Evolutionary conservation across 225 moss, liverwort and hornwort species (phyloP), one percentile per base, ranked within the genome.

Genomic region (Straminergon stramineum): DNA sequence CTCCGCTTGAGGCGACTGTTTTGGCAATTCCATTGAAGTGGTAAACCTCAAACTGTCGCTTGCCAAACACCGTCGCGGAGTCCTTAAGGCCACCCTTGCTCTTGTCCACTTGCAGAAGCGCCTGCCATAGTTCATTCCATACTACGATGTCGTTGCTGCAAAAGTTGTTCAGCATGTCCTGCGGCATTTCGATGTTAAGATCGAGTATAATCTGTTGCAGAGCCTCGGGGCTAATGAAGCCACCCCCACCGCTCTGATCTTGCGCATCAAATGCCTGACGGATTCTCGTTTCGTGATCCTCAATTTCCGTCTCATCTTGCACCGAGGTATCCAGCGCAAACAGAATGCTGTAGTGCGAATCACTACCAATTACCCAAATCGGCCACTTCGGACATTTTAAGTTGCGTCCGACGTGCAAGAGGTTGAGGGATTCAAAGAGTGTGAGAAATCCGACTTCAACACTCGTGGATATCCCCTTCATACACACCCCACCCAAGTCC

Each of bases 1-100:
- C 93, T 83, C 95, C 95, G 43, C 93, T 93, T 32, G 96, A 93
- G 9, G 97, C 95, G 32, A 99, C 97, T 19, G 97, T 97, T 88
- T 99, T 99, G 12, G 99, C 99, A 75, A 99, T 99, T 39, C 99
- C 99, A 70, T 99, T 99, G 88, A 99, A 99, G 86, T 99, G 99
- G 90, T 94, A 95, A 43, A 97, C 95, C 89, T 97, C 99, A 88
- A 99, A 99, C 81, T 95, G 94, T 68, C 93, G 97, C 90, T 93
- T 97, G 41, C 94, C 96, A 53, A 96, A 89, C 73, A 91, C 85
- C 37, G 91, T 87, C 15, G 96, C 87, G 13, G 93, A 92, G 75
- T 97, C 96, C 90, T 95, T 95, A 22, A 99, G 89, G 68, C 99
- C 99, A 76, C 99, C 99, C 87, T 94, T 96, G 91, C 90, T 93